Evolutionary conservation across 495 filamentous ascomycete genomes (phyloP).

Genomic region (Penicillium lividum): DNA sequence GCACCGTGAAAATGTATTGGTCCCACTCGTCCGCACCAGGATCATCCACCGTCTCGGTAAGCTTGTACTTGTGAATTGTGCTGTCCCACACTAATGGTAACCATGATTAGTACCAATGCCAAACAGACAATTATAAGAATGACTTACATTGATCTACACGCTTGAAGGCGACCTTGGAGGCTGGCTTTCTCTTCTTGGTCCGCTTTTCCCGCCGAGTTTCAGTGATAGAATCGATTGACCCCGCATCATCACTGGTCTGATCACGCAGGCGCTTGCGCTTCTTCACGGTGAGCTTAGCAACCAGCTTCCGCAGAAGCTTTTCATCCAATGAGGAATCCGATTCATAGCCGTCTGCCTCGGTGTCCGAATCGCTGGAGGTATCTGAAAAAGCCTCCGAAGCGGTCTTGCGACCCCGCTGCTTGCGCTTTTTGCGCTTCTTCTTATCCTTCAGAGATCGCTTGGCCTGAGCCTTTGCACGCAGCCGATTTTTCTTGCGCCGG

Average conservation of each 20-base stretch:
- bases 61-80: constrained; percentile 78
- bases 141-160: constrained; percentile 74
- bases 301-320: constrained; percentile 48
- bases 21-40: constrained; percentile 74
- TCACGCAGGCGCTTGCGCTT: constrained; percentile 37
- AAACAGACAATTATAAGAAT: neutral
- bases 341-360: constrained; percentile 35
- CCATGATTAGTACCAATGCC: neutral
- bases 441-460: constrained; percentile 42
- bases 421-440: constrained; percentile 42
- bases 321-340: constrained; percentile 34
- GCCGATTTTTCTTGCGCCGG: constrained; percentile 29
- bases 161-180: constrained; percentile 75
- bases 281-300: constrained; percentile 52
- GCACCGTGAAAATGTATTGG: constrained; percentile 83
- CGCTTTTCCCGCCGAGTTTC: constrained; percentile 23
- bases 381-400: constrained; percentile 40
- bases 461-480: constrained; percentile 48
- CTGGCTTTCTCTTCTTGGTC: constrained; percentile 50
- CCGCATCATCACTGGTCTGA: constrained; percentile 27
- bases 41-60: constrained; percentile 77
- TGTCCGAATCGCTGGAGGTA: constrained; percentile 31
- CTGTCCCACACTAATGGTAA: constrained; percentile 64
- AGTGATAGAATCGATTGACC: constrained; percentile 9
- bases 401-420: constrained; percentile 37